phyloP scores from a whole-genome alignment of 2,329 filamentous ascomycete genomes.

The Grosmannia huntii region DNA sequence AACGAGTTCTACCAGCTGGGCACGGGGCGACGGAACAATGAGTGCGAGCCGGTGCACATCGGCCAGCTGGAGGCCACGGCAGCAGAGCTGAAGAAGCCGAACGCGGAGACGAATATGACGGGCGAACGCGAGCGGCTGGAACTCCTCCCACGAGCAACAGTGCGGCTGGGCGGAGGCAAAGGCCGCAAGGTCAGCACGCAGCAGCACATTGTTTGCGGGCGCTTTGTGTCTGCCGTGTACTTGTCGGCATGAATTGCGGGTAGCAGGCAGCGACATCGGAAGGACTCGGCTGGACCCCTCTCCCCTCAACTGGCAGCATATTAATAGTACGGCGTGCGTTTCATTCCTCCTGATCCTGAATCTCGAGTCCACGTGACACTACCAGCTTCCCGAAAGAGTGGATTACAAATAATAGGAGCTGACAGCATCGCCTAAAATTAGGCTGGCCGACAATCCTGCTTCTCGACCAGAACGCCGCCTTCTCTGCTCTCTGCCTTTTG shows the following conservation, averaged over 20 bases:
- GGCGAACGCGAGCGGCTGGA: conserved; percentile 49
- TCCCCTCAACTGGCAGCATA: not conserved
- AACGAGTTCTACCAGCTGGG: conserved; percentile 92
- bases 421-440: not conserved
- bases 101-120: conserved; percentile 31
- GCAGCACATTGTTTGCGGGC: conserved; percentile 79
- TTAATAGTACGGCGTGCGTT: not conserved
- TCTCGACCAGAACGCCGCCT: too few species aligned
- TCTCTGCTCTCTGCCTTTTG: not conserved
- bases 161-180: conserved; percentile 45
- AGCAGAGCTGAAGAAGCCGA: conserved; percentile 19
- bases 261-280: too few species aligned
- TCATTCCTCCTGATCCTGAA: too few species aligned
- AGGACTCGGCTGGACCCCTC: not conserved
- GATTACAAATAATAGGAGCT: too few species aligned
- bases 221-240: conserved; percentile 72
- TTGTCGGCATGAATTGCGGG: conserved; percentile 28
- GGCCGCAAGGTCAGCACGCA: conserved; percentile 65
- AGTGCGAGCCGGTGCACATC: conserved; percentile 64
- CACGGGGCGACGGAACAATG: conserved; percentile 76
- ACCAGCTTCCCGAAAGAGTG: too few species aligned
- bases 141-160: conserved; percentile 63
- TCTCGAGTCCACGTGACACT: too few species aligned
- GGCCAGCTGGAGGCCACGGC: conserved; percentile 37
- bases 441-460: not conserved